These are phyloP conservation scores for Xylariomycetidae sp. DNA, from an alignment of 2,329 filamentous ascomycete species.

Conservation along the genomic window DNA sequence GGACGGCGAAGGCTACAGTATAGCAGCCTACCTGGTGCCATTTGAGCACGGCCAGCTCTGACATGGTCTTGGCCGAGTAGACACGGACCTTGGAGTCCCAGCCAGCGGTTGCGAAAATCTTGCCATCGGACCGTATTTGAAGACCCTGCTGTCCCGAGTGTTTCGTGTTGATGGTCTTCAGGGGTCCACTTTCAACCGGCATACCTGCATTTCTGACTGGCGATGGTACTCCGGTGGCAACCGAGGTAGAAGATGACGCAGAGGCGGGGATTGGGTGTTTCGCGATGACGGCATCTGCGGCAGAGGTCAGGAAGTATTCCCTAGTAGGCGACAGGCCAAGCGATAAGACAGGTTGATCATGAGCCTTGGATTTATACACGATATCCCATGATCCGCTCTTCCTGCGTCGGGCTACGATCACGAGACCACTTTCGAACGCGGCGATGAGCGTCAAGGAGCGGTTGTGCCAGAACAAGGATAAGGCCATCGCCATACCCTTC, in stretches of 20 bases:
- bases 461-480: constrained; percentile 54
- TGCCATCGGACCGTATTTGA: constrained; percentile 70
- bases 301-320: constrained; percentile 69
- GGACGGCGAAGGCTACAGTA: constrained; percentile 64
- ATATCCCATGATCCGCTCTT: constrained; percentile 39
- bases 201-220: neutral
- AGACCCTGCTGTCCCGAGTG: constrained; percentile 88
- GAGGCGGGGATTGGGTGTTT: constrained; percentile 62
- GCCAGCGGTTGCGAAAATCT: constrained; percentile 82
- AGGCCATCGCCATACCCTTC: constrained; percentile 84
- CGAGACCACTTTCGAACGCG: constrained; percentile 82
- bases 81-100: constrained; percentile 84
- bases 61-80: constrained; percentile 75
- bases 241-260: constrained; percentile 4
- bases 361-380: constrained; percentile 62
- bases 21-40: constrained; percentile 93
- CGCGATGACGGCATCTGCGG: constrained; percentile 73
- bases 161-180: constrained; percentile 68
- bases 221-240: constrained; percentile 2
- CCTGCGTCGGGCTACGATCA: constrained; percentile 57
- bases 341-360: constrained; percentile 79
- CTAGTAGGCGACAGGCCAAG: constrained; percentile 49
- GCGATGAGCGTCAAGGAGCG: constrained; percentile 58
- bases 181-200: constrained; percentile 28
- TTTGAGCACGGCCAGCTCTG: constrained; percentile 85